phyloP scores from a whole-genome alignment of 2,329 filamentous ascomycete genomes.

The Alternaria gansuensis region DNA sequence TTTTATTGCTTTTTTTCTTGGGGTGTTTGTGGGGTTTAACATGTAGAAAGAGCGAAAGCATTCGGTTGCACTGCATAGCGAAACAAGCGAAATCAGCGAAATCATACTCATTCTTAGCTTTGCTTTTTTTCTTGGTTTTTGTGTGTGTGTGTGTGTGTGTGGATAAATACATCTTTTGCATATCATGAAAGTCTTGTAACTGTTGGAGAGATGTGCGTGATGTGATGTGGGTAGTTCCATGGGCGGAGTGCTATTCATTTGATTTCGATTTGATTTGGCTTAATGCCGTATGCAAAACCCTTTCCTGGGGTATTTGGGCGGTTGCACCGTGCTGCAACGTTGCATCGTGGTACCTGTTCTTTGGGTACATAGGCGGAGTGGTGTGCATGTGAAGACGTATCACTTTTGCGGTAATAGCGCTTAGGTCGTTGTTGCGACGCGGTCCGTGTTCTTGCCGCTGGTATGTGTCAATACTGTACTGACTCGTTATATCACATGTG shows the following conservation, averaged over 20 bases:
- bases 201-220: too few relatives aligned
- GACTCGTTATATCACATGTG: not conserved
- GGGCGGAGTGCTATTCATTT: too few relatives aligned
- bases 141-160: too few relatives aligned
- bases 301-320: too few relatives aligned
- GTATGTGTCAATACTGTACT: not conserved
- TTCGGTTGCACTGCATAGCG: constrained; percentile 13
- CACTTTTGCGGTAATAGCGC: not conserved
- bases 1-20: not conserved
- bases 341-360: too few relatives aligned
- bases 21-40: constrained; percentile 5
- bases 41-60: constrained; percentile 10
- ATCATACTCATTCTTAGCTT: constrained; percentile 7
- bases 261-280: too few relatives aligned
- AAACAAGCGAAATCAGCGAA: constrained; percentile 14
- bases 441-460: not conserved
- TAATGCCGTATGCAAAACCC: too few relatives aligned
- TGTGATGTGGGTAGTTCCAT: too few relatives aligned
- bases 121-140: not conserved
- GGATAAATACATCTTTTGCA: too few relatives aligned
- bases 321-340: too few relatives aligned
- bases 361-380: not conserved
- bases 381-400: not conserved
- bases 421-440: not conserved
- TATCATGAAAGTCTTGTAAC: too few relatives aligned